These are phyloP conservation scores for Mariannaea sp. DNA, from an alignment of 2,329 filamentous ascomycete genomes.

Conservation along the genomic window DNA sequence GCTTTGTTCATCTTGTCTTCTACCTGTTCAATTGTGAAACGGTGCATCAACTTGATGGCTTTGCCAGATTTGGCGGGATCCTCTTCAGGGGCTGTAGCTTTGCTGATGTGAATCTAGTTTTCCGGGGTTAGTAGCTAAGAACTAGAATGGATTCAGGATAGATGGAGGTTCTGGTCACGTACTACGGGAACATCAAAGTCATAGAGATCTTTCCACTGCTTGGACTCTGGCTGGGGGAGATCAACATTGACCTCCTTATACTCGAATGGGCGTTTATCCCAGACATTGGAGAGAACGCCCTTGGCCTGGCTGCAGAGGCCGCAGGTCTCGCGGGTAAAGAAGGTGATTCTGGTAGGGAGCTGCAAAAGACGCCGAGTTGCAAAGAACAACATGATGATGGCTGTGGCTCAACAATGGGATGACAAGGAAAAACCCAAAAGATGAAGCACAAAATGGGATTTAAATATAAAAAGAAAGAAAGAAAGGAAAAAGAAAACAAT, in stretches of 20 bases:
- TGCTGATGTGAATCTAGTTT: conserved; percentile 68
- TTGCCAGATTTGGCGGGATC: conserved; percentile 59
- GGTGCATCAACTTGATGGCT: conserved; percentile 77
- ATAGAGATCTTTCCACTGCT: conserved; percentile 73
- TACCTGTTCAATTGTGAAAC: conserved; percentile 71
- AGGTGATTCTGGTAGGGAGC: conserved; percentile 65
- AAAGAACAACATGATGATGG: conserved; percentile 58
- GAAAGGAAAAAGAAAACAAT: too few relatives aligned
- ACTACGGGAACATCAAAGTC: conserved; percentile 85
- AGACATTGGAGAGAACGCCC: conserved; percentile 69
- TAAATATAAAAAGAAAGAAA: background rate
- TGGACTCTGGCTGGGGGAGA: conserved; percentile 65
- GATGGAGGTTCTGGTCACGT: conserved; percentile 40
- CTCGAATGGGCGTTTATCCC: conserved; percentile 67
- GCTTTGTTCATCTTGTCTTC: conserved; percentile 69
- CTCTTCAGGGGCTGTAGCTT: conserved; percentile 55
- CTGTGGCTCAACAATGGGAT: too few relatives aligned
- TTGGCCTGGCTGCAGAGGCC: conserved; percentile 73
- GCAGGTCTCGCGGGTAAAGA: conserved; percentile 76
- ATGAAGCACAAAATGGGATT: background rate
- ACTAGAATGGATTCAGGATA: background rate
- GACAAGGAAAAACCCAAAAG: too few relatives aligned
- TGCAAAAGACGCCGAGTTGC: conserved; percentile 55
- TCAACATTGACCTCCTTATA: conserved; percentile 76
- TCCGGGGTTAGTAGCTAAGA: background rate